Evolutionary conservation across 2,329 filamentous ascomycete genomes (phyloP), one percentile per base, ranked within the genome.

Genomic region (Epichloe gansuensis): DNA sequence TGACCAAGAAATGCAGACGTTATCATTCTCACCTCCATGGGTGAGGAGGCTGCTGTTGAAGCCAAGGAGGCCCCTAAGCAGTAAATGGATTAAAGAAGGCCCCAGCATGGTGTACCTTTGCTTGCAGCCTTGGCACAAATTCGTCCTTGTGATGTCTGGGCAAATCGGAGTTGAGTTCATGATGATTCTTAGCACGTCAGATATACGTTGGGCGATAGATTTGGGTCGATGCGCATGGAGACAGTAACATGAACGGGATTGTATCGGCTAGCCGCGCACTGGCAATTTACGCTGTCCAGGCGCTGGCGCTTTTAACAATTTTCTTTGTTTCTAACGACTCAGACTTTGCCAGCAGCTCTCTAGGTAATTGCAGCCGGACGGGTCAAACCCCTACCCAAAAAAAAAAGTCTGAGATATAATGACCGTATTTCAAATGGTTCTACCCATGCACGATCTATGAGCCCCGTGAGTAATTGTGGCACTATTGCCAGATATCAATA

Each of bases 11-110:
- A 31, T 41, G 21, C 25, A 95, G 90, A 90, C 75, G 85, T 97
- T 65, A 86, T 91, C 65, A 83, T 98, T 71, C 86, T 95, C 69
- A 88, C 88, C 65, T 83, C 93, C 70, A 98, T 98, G 93, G 88
- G 88, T 69, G 91, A 98, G 77, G 88, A 97, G 81, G 75, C 80
- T 65, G 86, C 85, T 67, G 85, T 96, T 70, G 91, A 96, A 70
- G 86, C 84, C 75, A 97, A 97, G 84, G 91, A 96, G 77, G 88
- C 88, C 72, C 83, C 87, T 72, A 63, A 62, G 56, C 53, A 55
- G 53, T 67, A 65, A 64, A 58, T 43, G 53, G 42, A 51, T 37
- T 25, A 28, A 48, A 55, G 52, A 54, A 43, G 35, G 45, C 54
- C 56, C 52, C 56, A 56, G 59, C 57, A 57, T 60, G 51, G 53